Evolutionary conservation across 768 basidiomycete species (phyloP), one percentile per base, ranked within the genome.

Genomic region (Pisolithus marmoratus): DNA sequence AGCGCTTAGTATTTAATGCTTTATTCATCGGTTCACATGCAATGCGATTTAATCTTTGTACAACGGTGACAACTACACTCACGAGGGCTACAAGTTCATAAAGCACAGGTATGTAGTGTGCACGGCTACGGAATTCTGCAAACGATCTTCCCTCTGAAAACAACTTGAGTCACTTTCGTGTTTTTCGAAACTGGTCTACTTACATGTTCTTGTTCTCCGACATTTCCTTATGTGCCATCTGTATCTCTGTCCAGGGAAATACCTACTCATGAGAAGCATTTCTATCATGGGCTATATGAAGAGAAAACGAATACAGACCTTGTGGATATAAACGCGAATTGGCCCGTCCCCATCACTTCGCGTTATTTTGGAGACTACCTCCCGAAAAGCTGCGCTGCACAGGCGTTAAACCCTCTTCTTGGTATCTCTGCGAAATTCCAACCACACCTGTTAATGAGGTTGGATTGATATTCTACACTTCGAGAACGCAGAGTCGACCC

Each of bases 401-500:
- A 17, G 19, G 9, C 40, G 34, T 34, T 38, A 7, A 20, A 50
- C 31, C 17, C 29, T 9, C 26, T 22, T 19, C 48, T 29, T 24
- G 17, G 38, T 17, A 20, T 1, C 17, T 42, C 22, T 54, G 24
- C 27, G 20, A 42, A 40, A 22, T 47, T 5, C 17, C 31, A 5
- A 23, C 60, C 73, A 46, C 55, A 83, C 86, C 74, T 75, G 40
- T 68, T 64, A 50, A 90, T 77, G 46, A 95, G 74, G 20, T 86
- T 78, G 4, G 79, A 75, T 67, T 96, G 92, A 66, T 95, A 96
- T 55, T 77, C 72, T n/a, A 74, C 60, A 23, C 81, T 78, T 42
- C 90, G 82, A 27, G 85, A 81, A 22, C 93, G 83, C 27, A 96
- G 72, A 2, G 92, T 95, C 20, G 90, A 90, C 20, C 94, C 93